Evolutionary conservation across 345 rosid genomes (phyloP).

Genomic region (Anastatica hierochuntica): DNA sequence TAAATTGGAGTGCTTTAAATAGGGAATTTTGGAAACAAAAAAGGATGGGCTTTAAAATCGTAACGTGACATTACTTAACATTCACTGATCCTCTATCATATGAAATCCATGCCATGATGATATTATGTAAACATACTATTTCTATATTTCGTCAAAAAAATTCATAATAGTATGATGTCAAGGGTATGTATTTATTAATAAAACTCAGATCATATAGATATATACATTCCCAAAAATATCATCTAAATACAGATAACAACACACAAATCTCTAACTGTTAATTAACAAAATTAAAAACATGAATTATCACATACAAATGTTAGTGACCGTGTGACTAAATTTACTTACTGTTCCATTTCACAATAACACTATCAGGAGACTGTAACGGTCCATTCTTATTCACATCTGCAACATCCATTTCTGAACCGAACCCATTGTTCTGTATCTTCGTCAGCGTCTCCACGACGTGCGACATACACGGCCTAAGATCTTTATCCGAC

Average conservation of each 20-base stretch:
- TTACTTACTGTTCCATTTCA: slow-evolving; percentile 44
- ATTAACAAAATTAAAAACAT: no score
- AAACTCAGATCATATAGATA: no score
- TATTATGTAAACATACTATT: no score
- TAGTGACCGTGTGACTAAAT: neutral
- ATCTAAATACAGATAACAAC: slow-evolving; percentile 7
- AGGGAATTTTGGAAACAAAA: neutral
- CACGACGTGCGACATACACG: slow-evolving; percentile 49
- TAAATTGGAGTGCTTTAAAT: slow-evolving; percentile 9
- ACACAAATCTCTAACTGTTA: slow-evolving; percentile 5
- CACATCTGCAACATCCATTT: slow-evolving; percentile 27
- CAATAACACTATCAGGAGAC: slow-evolving; percentile 49
- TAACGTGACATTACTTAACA: no score
- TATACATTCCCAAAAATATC: slow-evolving; percentile 15
- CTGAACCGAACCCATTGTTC: slow-evolving; percentile 10
- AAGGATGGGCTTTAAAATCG: neutral
- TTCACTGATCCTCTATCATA: no score
- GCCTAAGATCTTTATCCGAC: slow-evolving; percentile 55
- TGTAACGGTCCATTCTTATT: slow-evolving; percentile 28
- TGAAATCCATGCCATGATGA: no score
- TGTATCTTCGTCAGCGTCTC: slow-evolving; percentile 38
- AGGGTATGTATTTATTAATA: no score
- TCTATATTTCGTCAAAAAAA: no score
- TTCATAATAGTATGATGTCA: no score
- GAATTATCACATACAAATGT: slow-evolving; percentile 12